Base-by-base conservation (phyloP, 1,284 basidiomycete species). In the Cryptococcus jaspeensis region DNA sequence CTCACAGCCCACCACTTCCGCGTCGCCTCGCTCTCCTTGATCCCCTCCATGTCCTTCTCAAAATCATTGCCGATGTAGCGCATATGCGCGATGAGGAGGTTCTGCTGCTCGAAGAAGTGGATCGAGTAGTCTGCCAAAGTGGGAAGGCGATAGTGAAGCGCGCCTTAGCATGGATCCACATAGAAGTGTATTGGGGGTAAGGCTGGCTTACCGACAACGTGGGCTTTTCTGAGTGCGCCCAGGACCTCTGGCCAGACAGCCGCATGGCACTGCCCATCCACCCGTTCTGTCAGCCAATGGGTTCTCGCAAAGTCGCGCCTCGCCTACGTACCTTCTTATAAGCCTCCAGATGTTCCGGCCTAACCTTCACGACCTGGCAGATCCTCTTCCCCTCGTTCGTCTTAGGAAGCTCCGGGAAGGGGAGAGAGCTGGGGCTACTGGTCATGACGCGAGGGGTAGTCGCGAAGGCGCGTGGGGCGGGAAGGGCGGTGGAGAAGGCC, bases 341-440 rank as follows among this genome's bases (percentile, higher is more conserved):
- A 67, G 89, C 87, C 6, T 81, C 83, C 43, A 82, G 78, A 2
- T 80, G 76, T 35, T 83, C 81, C 0, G 86, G 84, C 70, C 85
- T 87, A 60, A 90, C 83, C 81, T 87, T 85, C 73, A 89, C 86
- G 55, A 89, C 82, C 68, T 90, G 88, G 70, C 87, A 89, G 56
- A 89, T 79, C 39, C 87, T 83, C 74, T 84, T 85, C 11, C 81
- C 78, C 56, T 77, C 67, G 77, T 80, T 52, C 59, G 76, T 73
- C 67, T 66, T 64, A 1, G 77, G 77, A 4, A 76, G 56, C 18
- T 62, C 53, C 3, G 72, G 60, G 39, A 64, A 55, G 8, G 68
- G 60, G 3, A 66, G 59, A n/a, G 50, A 22, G 22, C 50, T 13
- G 23, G 41, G 22, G 20, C 52, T 56, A n/a, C n/a, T n/a, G 16